phyloP scores from a whole-genome alignment of 805 yeast genomes.

The Wickerhamiella spandovensis region DNA sequence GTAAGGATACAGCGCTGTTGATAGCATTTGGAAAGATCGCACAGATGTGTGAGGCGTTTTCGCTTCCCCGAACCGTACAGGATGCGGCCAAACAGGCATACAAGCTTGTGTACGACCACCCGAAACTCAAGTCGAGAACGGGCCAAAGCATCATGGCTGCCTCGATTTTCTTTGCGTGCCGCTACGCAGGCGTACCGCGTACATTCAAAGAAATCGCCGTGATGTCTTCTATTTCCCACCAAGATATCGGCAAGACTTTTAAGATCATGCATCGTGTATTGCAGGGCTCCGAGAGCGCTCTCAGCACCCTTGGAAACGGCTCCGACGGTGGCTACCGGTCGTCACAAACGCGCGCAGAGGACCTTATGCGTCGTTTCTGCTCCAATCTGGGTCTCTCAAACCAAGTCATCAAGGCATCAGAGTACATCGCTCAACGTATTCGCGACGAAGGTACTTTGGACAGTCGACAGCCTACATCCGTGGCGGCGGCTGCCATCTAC shows the following conservation, averaged over 20 bases:
- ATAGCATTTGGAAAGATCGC: slow-evolving; percentile 84
- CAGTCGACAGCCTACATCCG: slow-evolving; percentile 92
- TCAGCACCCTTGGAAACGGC: slow-evolving; percentile 26
- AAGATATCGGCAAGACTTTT: slow-evolving; percentile 86
- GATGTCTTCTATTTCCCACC: slow-evolving; percentile 80
- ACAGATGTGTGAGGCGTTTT: slow-evolving; percentile 94
- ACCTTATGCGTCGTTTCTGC: slow-evolving; percentile 88
- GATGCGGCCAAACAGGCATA: slow-evolving; percentile 97
- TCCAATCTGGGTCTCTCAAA: slow-evolving; percentile 82
- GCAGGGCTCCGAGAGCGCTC: slow-evolving; percentile 21
- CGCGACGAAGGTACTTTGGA: slow-evolving; percentile 88
- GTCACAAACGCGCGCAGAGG: slow-evolving; percentile 85
- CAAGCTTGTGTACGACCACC: slow-evolving; percentile 79
- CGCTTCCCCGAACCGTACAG: slow-evolving; percentile 85
- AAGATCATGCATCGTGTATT: slow-evolving; percentile 66
- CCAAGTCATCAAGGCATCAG: slow-evolving; percentile 83
- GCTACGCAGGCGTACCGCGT: slow-evolving; percentile 87
- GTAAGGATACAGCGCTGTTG: slow-evolving; percentile 73
- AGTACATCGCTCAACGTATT: slow-evolving; percentile 77
- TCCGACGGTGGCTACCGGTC: slow-evolving; percentile 39
- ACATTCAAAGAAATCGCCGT: slow-evolving; percentile 95
- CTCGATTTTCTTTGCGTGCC: slow-evolving; percentile 84
- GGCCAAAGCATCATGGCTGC: slow-evolving; percentile 95
- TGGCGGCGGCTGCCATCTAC: slow-evolving; percentile 94
- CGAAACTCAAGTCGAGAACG: slow-evolving; percentile 74